A percentile compares a stretch with the other conserved stretches of the same genome.
phyloP scores from a whole-genome alignment of 345 rosid genomes.

The Hirschfeldia incana region DNA sequence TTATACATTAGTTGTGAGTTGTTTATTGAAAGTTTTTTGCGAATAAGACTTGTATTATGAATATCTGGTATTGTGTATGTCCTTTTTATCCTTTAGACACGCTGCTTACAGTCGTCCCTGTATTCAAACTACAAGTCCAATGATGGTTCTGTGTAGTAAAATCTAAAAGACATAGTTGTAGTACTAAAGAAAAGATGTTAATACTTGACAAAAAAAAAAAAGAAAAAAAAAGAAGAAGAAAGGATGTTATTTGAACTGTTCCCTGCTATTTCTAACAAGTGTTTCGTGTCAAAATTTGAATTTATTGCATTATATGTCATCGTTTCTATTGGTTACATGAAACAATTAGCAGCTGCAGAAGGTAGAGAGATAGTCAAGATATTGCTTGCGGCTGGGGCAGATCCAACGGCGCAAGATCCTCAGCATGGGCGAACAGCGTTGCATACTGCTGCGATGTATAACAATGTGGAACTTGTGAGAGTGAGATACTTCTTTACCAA shows the following conservation, averaged over 20 bases:
- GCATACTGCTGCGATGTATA: conserved; percentile 91
- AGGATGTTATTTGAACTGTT: neutral
- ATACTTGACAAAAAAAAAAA: no score
- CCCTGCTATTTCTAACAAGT: neutral
- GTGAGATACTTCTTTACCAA: conserved; percentile 46
- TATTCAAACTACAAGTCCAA: neutral
- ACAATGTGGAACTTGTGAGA: conserved; percentile 84
- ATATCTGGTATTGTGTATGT: no score
- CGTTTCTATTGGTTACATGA: neutral
- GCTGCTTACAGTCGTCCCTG: no score
- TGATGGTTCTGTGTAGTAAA: neutral
- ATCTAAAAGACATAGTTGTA: neutral
- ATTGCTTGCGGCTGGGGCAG: conserved; percentile 92
- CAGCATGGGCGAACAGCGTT: conserved; percentile 85
- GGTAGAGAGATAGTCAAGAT: conserved; percentile 84
- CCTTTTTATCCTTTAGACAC: no score
- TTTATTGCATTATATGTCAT: neutral
- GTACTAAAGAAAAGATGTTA: neutral
- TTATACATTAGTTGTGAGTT: no score
- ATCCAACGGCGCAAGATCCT: conserved; percentile 81
- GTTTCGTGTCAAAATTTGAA: no score
- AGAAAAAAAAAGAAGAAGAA: neutral
- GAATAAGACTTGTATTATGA: no score
- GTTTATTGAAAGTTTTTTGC: no score
- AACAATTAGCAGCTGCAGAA: conserved; percentile 52